These are phyloP conservation scores for Hyphodiscus hymeniophilus DNA, from an alignment of 495 filamentous ascomycete genomes.

Conservation along the genomic window DNA sequence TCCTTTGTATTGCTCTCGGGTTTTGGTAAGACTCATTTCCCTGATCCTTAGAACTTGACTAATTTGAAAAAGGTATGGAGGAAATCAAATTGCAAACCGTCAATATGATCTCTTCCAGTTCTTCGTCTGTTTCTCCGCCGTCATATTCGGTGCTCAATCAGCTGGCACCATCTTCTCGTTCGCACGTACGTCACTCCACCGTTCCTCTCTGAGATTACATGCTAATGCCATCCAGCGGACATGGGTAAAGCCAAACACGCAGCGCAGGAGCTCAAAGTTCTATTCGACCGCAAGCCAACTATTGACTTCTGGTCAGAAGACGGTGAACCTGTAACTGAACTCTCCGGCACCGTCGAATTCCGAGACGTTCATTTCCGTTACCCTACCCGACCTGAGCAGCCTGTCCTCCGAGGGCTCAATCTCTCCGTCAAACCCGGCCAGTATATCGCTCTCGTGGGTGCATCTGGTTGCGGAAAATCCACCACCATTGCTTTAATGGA, in stretches of 20 bases:
- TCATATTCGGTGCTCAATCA: constrained; percentile 77
- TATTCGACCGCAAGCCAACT: constrained; percentile 70
- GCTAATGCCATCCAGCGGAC: constrained; percentile 37
- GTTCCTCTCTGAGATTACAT: constrained; percentile 4
- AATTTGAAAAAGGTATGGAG: constrained; percentile 51
- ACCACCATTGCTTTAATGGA: constrained; percentile 76
- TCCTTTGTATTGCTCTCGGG: constrained; percentile 77
- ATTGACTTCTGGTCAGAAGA: constrained; percentile 80
- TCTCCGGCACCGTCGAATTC: constrained; percentile 69
- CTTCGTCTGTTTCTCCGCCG: constrained; percentile 73
- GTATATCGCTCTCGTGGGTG: constrained; percentile 74
- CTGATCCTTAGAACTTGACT: background rate
- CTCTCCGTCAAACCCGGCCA: constrained; percentile 65
- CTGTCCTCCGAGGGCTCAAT: constrained; percentile 67
- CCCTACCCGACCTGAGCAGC: constrained; percentile 70
- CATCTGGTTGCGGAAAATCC: constrained; percentile 77
- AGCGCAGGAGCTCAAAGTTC: constrained; percentile 60
- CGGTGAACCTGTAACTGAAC: constrained; percentile 47
- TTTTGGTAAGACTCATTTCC: constrained; percentile 51
- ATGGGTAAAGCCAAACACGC: constrained; percentile 86
- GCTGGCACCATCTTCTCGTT: constrained; percentile 86
- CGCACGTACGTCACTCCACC: constrained; percentile 32
- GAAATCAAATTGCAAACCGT: constrained; percentile 58
- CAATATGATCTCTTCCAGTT: constrained; percentile 74
- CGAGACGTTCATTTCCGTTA: constrained; percentile 75